Evolutionary conservation across 2,329 filamentous ascomycete genomes (phyloP).

Genomic region (Zasmidium angulare): DNA sequence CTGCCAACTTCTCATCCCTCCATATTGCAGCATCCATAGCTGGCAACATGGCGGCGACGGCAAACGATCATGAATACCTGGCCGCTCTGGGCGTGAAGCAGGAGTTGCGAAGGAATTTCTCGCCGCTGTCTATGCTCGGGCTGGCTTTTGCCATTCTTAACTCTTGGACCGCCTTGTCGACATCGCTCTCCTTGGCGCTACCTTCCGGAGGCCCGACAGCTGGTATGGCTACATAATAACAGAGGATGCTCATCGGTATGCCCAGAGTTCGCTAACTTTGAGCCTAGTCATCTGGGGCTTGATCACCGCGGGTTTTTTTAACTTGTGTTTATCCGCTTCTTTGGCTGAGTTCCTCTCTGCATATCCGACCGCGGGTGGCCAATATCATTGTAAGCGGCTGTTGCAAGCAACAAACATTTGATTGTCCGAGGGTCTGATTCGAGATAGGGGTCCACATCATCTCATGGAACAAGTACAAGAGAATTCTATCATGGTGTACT

Average conservation of each 20-base stretch:
- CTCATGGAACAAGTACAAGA: slow-evolving; percentile 60
- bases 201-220: slow-evolving; percentile 69
- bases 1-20: background rate
- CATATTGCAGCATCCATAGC: background rate
- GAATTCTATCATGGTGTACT: slow-evolving; percentile 66
- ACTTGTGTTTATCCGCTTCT: slow-evolving; percentile 66
- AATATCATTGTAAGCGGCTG: slow-evolving; percentile 59
- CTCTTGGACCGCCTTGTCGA: slow-evolving; percentile 62
- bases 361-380: slow-evolving; percentile 47
- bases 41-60: background rate
- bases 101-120: slow-evolving; percentile 60
- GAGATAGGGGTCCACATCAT: slow-evolving; percentile 60
- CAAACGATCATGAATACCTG: slow-evolving; percentile 49
- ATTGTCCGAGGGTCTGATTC: background rate
- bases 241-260: too few relatives aligned
- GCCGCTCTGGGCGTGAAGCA: slow-evolving; percentile 59
- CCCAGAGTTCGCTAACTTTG: too few relatives aligned
- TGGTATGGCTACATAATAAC: too few relatives aligned
- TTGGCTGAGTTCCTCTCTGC: slow-evolving; percentile 66
- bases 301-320: slow-evolving; percentile 61
- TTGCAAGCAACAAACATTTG: too few relatives aligned
- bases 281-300: slow-evolving; percentile 76
- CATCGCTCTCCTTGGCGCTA: slow-evolving; percentile 60
- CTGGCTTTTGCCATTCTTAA: slow-evolving; percentile 64
- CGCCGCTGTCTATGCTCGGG: slow-evolving; percentile 59